These are phyloP conservation scores for Echeveria elegans DNA, from an alignment of 164 flowering plant species.

Conservation along the genomic window DNA sequence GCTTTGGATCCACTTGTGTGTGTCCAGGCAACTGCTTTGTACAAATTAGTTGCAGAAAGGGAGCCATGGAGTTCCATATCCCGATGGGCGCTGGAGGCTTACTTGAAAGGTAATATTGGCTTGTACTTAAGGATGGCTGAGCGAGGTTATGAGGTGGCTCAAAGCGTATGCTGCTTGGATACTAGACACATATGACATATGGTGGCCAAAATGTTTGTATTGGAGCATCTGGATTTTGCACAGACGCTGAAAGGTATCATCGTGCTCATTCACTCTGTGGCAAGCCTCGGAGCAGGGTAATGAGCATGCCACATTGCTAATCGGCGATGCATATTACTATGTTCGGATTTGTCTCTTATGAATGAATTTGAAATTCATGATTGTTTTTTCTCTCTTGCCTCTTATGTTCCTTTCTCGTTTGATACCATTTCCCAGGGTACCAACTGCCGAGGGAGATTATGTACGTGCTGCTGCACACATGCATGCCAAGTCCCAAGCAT, in stretches of 20 bases:
- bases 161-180: constrained; percentile 99
- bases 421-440: constrained; percentile 50
- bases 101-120: constrained; percentile 88
- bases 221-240: constrained; percentile 87
- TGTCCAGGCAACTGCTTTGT: constrained; percentile 69
- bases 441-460: constrained; percentile 78
- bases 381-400: background rate
- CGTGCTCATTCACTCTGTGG: constrained; percentile 93
- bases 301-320: constrained; percentile 94
- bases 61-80: constrained; percentile 99
- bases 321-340: constrained; percentile 98
- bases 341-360: constrained; percentile 73
- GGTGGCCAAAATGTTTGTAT: constrained; percentile 88
- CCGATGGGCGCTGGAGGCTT: constrained; percentile 93
- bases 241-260: constrained; percentile 79
- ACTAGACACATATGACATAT: constrained; percentile 86
- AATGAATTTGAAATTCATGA: background rate
- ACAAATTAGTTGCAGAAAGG: constrained; percentile 90
- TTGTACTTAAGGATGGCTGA: constrained; percentile 96
- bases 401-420: too few relatives aligned
- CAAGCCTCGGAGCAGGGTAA: constrained; percentile 99
- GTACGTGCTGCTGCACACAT: constrained; percentile 94
- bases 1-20: background rate
- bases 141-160: constrained; percentile 91
- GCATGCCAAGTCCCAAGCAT: constrained; percentile 85